phyloP scores from a whole-genome alignment of 2,329 filamentous ascomycete species.

The Coniochaeta hoffmannii region DNA sequence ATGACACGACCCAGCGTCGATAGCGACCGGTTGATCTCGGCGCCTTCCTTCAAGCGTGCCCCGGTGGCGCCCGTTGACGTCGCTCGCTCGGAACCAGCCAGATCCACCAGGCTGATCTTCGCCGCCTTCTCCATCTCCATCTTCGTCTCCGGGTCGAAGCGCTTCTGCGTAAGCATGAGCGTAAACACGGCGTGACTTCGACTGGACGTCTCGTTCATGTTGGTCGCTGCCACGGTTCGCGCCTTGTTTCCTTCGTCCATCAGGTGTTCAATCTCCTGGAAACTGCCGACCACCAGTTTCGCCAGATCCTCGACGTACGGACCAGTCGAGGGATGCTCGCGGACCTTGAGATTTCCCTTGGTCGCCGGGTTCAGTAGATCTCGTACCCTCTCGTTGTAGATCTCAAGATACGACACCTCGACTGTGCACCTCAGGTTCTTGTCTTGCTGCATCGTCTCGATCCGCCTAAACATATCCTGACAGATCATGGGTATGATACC shows the following conservation, averaged over 20 bases:
- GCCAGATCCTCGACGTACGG: slow-evolving; percentile 98
- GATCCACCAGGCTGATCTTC: slow-evolving; percentile 95
- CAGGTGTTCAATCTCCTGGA: slow-evolving; percentile 90
- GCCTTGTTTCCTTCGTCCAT: slow-evolving; percentile 99
- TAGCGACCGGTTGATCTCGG: slow-evolving; percentile 94
- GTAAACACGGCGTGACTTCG: slow-evolving; percentile 98
- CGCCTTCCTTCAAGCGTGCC: slow-evolving; percentile 90
- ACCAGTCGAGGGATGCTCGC: slow-evolving; percentile 94
- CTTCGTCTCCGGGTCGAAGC: slow-evolving; percentile 82
- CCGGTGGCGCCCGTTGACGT: slow-evolving; percentile 96
- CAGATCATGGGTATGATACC: slow-evolving; percentile 97
- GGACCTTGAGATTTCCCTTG: slow-evolving; percentile 92
- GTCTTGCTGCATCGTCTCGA: slow-evolving; percentile 62
- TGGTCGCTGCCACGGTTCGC: slow-evolving; percentile 92
- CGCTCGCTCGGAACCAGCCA: slow-evolving; percentile 94
- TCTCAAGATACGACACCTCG: slow-evolving; percentile 97
- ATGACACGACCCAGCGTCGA: slow-evolving; percentile 97
- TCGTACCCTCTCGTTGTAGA: slow-evolving; percentile 96
- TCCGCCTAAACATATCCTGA: slow-evolving; percentile 93
- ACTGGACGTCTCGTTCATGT: slow-evolving; percentile 99
- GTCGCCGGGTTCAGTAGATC: slow-evolving; percentile 92
- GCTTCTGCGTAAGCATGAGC: slow-evolving; percentile 88
- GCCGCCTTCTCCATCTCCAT: slow-evolving; percentile 98
- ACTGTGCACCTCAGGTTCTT: slow-evolving; percentile 81
- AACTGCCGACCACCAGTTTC: slow-evolving; percentile 87